A percentile compares a stretch with the other conserved stretches of the same genome.
phyloP scores from a whole-genome alignment of 2,329 filamentous ascomycete species.

The Pleurostoma richardsiae region DNA sequence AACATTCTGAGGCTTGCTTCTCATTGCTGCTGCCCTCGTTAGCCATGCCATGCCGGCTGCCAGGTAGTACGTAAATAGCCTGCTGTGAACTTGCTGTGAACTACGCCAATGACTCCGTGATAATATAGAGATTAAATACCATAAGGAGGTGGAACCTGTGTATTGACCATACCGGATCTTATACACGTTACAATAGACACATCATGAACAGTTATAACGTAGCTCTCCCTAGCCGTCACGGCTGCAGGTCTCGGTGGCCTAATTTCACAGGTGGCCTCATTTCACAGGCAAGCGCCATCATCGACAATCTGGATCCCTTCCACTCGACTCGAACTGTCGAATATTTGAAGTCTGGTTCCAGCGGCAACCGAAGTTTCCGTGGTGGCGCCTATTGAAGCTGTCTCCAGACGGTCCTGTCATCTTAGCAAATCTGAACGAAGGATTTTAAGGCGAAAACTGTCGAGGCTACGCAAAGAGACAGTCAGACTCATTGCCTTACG shows the following conservation, averaged over 20 bases:
- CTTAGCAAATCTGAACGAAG: conserved; percentile 13
- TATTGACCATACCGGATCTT: too few species aligned
- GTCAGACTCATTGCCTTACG: too few species aligned
- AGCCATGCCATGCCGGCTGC: too few species aligned
- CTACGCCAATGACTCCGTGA: too few species aligned
- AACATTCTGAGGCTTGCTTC: too few species aligned
- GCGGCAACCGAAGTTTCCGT: conserved; percentile 13
- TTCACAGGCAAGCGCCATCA: background rate
- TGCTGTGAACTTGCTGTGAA: too few species aligned
- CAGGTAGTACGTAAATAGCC: too few species aligned
- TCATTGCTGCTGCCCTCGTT: too few species aligned
- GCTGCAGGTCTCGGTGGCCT: background rate
- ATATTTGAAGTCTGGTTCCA: conserved; percentile 19
- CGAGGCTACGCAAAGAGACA: too few species aligned
- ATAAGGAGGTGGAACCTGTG: too few species aligned
- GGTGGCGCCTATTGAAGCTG: conserved; percentile 15
- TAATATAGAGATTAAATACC: too few species aligned
- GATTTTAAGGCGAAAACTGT: conserved; percentile 16
- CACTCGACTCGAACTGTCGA: conserved; percentile 15
- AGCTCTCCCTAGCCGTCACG: background rate
- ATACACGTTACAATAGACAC: background rate
- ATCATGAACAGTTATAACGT: background rate
- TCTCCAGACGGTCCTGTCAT: conserved; percentile 17
- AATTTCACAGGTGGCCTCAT: background rate
- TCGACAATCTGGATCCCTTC: conserved; percentile 5